A percentile compares a stretch with the other conserved stretches of the same genome.
phyloP scores from a whole-genome alignment of 768 basidiomycete genomes.

The Candolleomyces eurysporus region DNA sequence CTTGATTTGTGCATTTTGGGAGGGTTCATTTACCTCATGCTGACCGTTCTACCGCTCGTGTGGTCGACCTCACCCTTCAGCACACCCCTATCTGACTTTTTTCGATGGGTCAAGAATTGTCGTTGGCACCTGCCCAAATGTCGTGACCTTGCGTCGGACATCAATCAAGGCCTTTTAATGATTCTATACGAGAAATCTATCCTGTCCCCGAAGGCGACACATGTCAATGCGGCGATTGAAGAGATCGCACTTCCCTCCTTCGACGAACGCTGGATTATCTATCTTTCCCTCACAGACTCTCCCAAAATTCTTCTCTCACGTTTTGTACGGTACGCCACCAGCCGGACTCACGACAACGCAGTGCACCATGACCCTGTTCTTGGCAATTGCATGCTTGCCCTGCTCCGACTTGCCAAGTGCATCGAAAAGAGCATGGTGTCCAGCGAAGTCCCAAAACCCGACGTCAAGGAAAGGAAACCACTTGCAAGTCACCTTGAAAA shows the following conservation, averaged over 20 bases:
- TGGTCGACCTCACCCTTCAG: not conserved
- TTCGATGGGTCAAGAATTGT: not conserved
- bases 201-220: not conserved
- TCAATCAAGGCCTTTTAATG: not conserved
- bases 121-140: not conserved
- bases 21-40: not conserved
- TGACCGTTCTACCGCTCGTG: not conserved
- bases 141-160: not conserved
- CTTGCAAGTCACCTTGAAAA: not conserved
- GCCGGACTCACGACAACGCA: not conserved
- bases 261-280: not conserved
- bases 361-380: not conserved
- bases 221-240: slow-evolving; percentile 3
- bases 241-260: not conserved
- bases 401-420: not conserved
- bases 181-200: slow-evolving; percentile 4
- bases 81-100: slow-evolving; percentile 2
- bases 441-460: not conserved
- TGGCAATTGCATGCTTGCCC: not conserved
- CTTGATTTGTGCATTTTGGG: not conserved
- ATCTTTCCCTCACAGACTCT: not conserved
- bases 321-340: not conserved
- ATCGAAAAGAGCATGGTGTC: not conserved
- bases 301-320: not conserved
- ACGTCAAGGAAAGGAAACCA: no score